Evolutionary conservation across 441 rosid genomes (phyloP).

Genomic region (Pelargonium myrrhifolium): DNA sequence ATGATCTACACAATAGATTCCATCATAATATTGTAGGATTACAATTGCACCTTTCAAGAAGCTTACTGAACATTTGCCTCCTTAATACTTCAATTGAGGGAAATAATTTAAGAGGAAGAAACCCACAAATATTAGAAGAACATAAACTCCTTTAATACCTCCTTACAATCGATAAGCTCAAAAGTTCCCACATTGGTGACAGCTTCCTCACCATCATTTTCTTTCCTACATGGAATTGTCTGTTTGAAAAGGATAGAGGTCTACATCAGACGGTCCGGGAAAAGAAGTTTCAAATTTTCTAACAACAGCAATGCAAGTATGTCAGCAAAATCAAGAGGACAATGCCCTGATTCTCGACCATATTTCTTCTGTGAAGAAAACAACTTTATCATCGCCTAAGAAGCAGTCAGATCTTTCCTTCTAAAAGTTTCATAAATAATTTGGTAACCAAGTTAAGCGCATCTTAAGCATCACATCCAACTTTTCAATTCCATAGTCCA

Average conservation of each 20-base stretch:
- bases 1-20: background rate
- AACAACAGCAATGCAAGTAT: slow-evolving; percentile 17
- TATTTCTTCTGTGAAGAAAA: background rate
- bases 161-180: slow-evolving; percentile 36
- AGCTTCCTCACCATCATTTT: slow-evolving; percentile 30
- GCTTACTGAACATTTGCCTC: background rate
- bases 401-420: slow-evolving; percentile 2
- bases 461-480: background rate
- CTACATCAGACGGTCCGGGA: slow-evolving; percentile 27
- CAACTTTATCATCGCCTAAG: slow-evolving; percentile 5
- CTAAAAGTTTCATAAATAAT: slow-evolving; percentile 11
- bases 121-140: slow-evolving; percentile 18
- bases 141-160: slow-evolving; percentile 27
- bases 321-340: slow-evolving; percentile 5
- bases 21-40: slow-evolving; percentile 1
- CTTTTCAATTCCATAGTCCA: background rate
- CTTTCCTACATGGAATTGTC: slow-evolving; percentile 29
- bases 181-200: slow-evolving; percentile 31
- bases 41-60: slow-evolving; percentile 3
- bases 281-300: slow-evolving; percentile 19
- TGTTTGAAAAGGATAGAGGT: slow-evolving; percentile 33
- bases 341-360: slow-evolving; percentile 5
- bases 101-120: slow-evolving; percentile 11
- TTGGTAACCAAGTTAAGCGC: background rate
- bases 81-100: slow-evolving; percentile 6